Conservation (phyloP, 23 red algal species). For the Gracilaria vermiculophylla region DNA sequence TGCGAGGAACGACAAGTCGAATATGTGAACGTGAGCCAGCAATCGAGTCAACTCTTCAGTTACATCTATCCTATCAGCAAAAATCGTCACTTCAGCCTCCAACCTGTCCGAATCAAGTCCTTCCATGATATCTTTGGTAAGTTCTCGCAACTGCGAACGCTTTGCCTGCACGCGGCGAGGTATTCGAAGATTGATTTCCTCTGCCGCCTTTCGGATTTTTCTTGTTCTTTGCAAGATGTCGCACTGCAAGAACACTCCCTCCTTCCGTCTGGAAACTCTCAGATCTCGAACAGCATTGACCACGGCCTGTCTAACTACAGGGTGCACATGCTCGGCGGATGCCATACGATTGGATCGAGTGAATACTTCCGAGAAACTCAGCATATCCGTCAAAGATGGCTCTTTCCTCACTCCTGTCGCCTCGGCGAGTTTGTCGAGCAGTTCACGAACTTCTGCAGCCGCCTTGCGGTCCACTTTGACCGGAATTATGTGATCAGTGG, state of each 20-base stretch:
- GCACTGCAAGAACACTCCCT: constrained; percentile 57
- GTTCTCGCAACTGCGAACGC: constrained; percentile 34
- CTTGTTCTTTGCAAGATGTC: constrained; percentile 39
- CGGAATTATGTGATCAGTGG: background rate
- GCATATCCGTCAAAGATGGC: constrained; percentile 51
- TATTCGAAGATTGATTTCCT: constrained; percentile 50
- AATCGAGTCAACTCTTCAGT: constrained; percentile 81
- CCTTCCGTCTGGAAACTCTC: constrained; percentile 28
- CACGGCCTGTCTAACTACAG: constrained; percentile 42
- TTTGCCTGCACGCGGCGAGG: constrained; percentile 43
- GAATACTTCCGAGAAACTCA: constrained; percentile 70
- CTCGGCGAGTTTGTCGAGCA: constrained; percentile 63
- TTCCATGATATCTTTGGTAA: background rate
- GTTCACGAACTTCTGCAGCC: constrained; percentile 6
- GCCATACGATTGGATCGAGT: constrained; percentile 4
- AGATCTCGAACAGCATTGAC: constrained; percentile 52
- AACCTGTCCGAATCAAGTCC: constrained; percentile 28
- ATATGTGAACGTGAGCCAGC: constrained; percentile 66
- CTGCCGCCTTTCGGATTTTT: constrained; percentile 32
- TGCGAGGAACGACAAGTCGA: constrained; percentile 61
- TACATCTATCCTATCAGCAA: constrained; percentile 73
- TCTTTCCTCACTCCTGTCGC: constrained; percentile 32
- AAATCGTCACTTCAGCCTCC: constrained; percentile 68
- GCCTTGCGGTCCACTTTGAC: constrained; percentile 45
- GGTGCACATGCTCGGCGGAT: background rate